Base-by-base conservation (phyloP, 2,329 filamentous ascomycete genomes). In the Diaporthe citriasiana region DNA sequence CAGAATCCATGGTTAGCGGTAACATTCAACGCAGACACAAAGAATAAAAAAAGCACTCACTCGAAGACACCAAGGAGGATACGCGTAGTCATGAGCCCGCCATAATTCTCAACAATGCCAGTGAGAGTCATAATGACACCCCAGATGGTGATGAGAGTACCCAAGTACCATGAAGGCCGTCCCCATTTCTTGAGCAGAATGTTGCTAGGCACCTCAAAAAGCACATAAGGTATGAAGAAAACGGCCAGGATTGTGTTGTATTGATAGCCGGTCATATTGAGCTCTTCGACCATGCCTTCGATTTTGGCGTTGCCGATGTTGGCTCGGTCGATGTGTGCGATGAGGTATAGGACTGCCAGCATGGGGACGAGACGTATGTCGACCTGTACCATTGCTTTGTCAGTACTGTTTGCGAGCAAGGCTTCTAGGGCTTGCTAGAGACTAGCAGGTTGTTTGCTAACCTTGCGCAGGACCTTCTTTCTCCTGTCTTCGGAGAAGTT, bases 181-280 rank as follows among this genome's bases (percentile, higher is more conserved):
- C 78, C 25, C 74, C 91, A 82, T 4, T 85, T 85, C 79, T 92
- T 93, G 60, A 93, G 86, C 30, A 93, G 79, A 47, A 92, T 81
- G 77, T 93, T 92, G 25, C 90, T 91, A 63, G 90, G 77, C 0
- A 86, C 85, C 78, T 92, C 90, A 75, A 90, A 91, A n/a, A 91
- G 81, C 0, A 89, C 83, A 79, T 93, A 93, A 2, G 89, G 91
- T 55, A 93, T 85, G 82, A 93, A 93, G 83, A 93, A 66, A 4
- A 73, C 66, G 3, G 59, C 45, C n/a, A 73, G 55, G 25, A 70
- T 59, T 17, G 60, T 73, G 60, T 77, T 79, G 47, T 78, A 79
- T n/a, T 79, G 76, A 30, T 72, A 59, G 17, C 68, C 60, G 9
- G 74, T 76, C 75, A 79, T 77, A 15, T 65, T 25, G 3, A 79